Percentiles rank a stretch among this genome's conserved stretches.
Evolutionary conservation across 139 green algal genomes (phyloP).

Genomic region (Chlorella sp.): DNA sequence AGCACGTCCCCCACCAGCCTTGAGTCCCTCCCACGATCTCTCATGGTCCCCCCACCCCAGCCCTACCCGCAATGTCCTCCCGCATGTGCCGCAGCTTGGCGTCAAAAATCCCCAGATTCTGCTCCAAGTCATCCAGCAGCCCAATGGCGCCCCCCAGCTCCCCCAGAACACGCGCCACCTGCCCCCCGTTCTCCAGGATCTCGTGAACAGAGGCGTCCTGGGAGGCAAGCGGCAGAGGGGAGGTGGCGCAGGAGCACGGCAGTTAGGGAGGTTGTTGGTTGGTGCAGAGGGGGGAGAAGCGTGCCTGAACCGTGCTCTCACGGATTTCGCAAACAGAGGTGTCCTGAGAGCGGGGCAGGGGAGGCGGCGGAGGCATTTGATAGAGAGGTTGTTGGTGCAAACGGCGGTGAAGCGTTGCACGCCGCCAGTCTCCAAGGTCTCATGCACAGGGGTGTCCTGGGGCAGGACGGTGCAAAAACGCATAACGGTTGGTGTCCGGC

Average conservation of each 20-base stretch:
- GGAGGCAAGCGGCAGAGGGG: background rate
- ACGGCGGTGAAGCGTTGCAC: no score
- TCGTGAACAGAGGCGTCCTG: conserved; percentile 62
- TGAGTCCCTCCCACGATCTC: no score
- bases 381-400: background rate
- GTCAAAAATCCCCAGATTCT: conserved; percentile 61
- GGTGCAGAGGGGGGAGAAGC: no score
- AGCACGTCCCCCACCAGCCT: no score
- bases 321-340: background rate
- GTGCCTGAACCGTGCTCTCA: background rate
- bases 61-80: conserved; percentile 39
- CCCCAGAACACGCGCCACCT: conserved; percentile 41
- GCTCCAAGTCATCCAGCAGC: conserved; percentile 64
- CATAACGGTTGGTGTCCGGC: background rate
- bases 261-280: no score
- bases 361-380: background rate
- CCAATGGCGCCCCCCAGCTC: conserved; percentile 36
- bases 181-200: conserved; percentile 50
- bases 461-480: no score
- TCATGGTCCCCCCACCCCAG: background rate
- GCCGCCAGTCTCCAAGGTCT: conserved; percentile 46
- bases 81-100: conserved; percentile 60
- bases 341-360: background rate
- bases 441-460: conserved; percentile 59
- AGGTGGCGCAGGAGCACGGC: background rate